phyloP scores from a whole-genome alignment of 108 stramenopile genomes.

The Nitzschia palea region DNA sequence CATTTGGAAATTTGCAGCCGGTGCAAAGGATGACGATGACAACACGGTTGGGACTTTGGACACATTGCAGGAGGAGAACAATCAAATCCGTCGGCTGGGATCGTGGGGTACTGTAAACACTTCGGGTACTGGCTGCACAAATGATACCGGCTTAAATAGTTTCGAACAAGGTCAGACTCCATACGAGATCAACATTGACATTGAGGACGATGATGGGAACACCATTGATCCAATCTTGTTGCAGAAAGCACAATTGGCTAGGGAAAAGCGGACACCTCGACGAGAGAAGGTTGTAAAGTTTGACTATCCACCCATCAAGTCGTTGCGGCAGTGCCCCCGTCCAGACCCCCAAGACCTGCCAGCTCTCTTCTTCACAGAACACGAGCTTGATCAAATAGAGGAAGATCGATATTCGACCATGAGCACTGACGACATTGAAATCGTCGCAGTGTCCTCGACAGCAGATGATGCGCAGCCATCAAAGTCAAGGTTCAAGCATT shows the following conservation, averaged over 20 bases:
- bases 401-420: constrained; percentile 70
- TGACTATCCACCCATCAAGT: constrained; percentile 78
- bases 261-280: constrained; percentile 13
- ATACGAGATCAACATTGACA: not conserved
- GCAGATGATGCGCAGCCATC: not conserved
- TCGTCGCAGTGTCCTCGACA: constrained; percentile 58
- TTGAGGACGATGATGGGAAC: constrained; percentile 38
- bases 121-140: constrained; percentile 19
- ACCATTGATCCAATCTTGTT: constrained; percentile 27
- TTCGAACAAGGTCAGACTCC: not conserved
- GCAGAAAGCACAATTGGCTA: constrained; percentile 11
- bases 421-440: constrained; percentile 77
- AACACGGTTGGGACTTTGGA: constrained; percentile 26
- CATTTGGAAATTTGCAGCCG: constrained; percentile 24
- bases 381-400: constrained; percentile 79
- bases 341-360: constrained; percentile 58
- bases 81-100: constrained; percentile 33
- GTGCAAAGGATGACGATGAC: constrained; percentile 26
- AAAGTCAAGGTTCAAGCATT: not conserved
- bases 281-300: constrained; percentile 60
- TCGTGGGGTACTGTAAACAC: constrained; percentile 46
- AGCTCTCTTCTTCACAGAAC: constrained; percentile 71
- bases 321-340: constrained; percentile 63
- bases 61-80: constrained; percentile 33
- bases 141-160: not conserved